phyloP scores from a whole-genome alignment of 371 early-diverging fungal genomes.

The Rhizomucor pusillus region DNA sequence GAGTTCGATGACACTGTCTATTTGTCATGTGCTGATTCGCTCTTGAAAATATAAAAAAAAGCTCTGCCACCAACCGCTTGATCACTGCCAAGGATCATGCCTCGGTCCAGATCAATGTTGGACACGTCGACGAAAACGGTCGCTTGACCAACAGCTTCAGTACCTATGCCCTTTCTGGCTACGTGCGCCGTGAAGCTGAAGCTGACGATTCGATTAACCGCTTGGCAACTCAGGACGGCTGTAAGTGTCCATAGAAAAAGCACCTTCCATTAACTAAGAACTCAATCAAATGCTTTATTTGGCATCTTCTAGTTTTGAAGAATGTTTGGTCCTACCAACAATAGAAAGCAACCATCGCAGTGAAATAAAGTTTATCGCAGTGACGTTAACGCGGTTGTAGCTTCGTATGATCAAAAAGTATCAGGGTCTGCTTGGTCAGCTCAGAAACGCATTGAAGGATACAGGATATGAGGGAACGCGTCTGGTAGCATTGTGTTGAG shows the following conservation, averaged over 20 bases:
- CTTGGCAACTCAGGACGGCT: conserved; percentile 87
- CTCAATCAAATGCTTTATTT: conserved; percentile 25
- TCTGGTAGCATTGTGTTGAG: too few species aligned
- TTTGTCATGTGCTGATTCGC: too few species aligned
- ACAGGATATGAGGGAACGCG: too few species aligned
- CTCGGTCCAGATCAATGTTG: conserved; percentile 97
- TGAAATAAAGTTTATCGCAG: too few species aligned
- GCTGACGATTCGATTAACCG: conserved; percentile 97
- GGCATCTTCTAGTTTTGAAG: conserved; percentile 32
- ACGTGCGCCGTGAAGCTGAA: conserved; percentile 88
- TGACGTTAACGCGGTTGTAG: too few species aligned
- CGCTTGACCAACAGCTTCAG: conserved; percentile 71
- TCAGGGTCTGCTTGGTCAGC: too few species aligned
- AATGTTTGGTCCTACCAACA: conserved; percentile 50
- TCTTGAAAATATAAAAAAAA: conserved; percentile 7
- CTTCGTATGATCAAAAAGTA: too few species aligned
- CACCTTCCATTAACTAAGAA: too few species aligned
- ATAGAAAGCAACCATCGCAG: conserved; percentile 12
- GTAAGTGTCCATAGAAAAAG: conserved; percentile 50
- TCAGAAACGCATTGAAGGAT: too few species aligned
- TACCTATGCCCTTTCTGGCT: conserved; percentile 93
- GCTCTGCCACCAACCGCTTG: conserved; percentile 52
- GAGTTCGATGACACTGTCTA: too few species aligned
- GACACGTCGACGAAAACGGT: conserved; percentile 90
- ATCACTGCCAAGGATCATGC: conserved; percentile 90